phyloP scores from a whole-genome alignment of 495 filamentous ascomycete species.

The Talaromyces wortmannii region DNA sequence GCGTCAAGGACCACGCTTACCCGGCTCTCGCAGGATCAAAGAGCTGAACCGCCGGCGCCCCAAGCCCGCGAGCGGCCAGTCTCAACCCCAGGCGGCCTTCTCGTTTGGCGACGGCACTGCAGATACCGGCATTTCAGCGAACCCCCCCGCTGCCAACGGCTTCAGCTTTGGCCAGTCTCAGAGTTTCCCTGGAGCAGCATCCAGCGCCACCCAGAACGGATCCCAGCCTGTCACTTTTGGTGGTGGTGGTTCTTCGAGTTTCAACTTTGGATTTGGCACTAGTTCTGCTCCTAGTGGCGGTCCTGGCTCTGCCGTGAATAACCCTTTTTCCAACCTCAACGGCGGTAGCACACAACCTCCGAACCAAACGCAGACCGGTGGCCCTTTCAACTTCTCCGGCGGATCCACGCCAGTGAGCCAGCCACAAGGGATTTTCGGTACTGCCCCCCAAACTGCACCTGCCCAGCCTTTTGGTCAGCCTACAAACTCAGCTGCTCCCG shows the following conservation, averaged over 20 bases:
- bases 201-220: slow-evolving; percentile 19
- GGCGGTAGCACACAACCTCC: slow-evolving; percentile 13
- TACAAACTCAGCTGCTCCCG: background rate
- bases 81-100: slow-evolving; percentile 9
- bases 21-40: background rate
- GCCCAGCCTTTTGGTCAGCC: slow-evolving; percentile 18
- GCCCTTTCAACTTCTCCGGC: slow-evolving; percentile 24
- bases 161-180: slow-evolving; percentile 42
- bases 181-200: slow-evolving; percentile 35
- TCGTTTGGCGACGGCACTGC: slow-evolving; percentile 16
- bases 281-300: slow-evolving; percentile 9
- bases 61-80: background rate
- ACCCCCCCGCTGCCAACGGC: slow-evolving; percentile 21
- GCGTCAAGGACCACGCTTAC: background rate
- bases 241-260: slow-evolving; percentile 18
- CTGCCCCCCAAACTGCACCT: slow-evolving; percentile 10
- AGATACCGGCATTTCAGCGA: slow-evolving; percentile 21
- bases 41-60: background rate
- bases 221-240: slow-evolving; percentile 34
- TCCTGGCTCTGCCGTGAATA: slow-evolving; percentile 16
- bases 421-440: background rate
- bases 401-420: background rate
- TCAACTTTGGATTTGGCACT: slow-evolving; percentile 25
- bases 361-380: slow-evolving; percentile 11
- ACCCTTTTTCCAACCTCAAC: slow-evolving; percentile 32